Percentiles rank a stretch among this genome's conserved stretches.
phyloP scores from a whole-genome alignment of 805 yeast species.

The Spathaspora passalidarum region DNA sequence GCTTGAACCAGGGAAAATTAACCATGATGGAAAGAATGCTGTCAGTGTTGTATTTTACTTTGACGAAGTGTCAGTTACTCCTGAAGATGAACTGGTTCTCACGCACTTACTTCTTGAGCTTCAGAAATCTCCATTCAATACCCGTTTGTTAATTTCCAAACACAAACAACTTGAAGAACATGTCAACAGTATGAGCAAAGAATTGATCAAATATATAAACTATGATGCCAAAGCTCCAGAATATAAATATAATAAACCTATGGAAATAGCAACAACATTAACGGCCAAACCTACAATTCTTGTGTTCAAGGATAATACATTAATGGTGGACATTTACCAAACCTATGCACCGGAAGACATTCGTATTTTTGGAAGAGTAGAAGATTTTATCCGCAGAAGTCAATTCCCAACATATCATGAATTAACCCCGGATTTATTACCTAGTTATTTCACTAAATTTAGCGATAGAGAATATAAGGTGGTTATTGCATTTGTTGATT shows the following conservation, averaged over 20 bases:
- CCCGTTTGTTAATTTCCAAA: conserved; percentile 51
- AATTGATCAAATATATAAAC: conserved; percentile 43
- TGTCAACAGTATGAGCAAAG: conserved; percentile 38
- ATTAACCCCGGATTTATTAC: conserved; percentile 38
- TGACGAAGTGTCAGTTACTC: conserved; percentile 47
- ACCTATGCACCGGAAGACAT: conserved; percentile 64
- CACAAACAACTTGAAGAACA: conserved; percentile 40
- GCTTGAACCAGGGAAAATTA: conserved; percentile 30
- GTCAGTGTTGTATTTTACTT: conserved; percentile 54
- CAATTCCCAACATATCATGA: conserved; percentile 53
- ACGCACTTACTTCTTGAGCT: conserved; percentile 60
- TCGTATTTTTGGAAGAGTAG: conserved; percentile 46
- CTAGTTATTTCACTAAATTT: conserved; percentile 28
- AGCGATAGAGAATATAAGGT: conserved; percentile 36
- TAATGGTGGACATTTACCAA: conserved; percentile 52
- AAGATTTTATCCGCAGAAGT: conserved; percentile 48
- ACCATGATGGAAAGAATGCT: conserved; percentile 29
- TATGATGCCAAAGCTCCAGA: conserved; percentile 32
- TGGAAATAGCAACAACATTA: conserved; percentile 49
- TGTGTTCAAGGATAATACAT: conserved; percentile 55
- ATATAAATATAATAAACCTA: conserved; percentile 40
- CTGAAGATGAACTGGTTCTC: conserved; percentile 62
- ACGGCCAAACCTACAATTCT: conserved; percentile 62
- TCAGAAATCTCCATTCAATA: conserved; percentile 53
- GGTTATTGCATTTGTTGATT: conserved; percentile 47